phyloP scores from a whole-genome alignment of 306 rosid genomes.

The Quercus wislizeni region DNA sequence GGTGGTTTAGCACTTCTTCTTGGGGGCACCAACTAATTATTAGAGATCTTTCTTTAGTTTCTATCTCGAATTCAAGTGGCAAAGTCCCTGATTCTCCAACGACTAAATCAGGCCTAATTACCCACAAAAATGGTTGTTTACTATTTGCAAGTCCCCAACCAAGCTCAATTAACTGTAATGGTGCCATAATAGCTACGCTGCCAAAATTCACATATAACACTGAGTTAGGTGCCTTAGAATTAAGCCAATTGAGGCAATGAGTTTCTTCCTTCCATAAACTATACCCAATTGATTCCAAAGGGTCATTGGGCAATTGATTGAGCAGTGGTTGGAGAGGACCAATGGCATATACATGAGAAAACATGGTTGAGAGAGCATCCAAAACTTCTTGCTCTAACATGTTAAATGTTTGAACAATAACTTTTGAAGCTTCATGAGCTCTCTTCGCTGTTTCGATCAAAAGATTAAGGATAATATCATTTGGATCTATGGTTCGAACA shows the following conservation, averaged over 20 bases:
- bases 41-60: conserved; percentile 1
- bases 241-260: conserved; percentile 12
- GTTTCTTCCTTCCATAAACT: conserved; percentile 11
- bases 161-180: too few relatives aligned
- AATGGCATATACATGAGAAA: background rate
- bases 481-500: too few relatives aligned
- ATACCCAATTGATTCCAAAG: background rate
- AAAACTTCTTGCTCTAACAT: too few relatives aligned
- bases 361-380: too few relatives aligned
- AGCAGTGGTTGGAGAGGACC: conserved; percentile 4
- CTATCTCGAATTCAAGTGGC: background rate
- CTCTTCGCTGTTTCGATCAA: too few relatives aligned
- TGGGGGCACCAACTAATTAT: conserved; percentile 18
- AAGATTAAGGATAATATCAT: too few relatives aligned
- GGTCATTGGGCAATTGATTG: background rate
- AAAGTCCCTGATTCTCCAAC: background rate
- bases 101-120: conserved; percentile 10
- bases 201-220: background rate
- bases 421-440: too few relatives aligned
- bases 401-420: too few relatives aligned
- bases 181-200: too few relatives aligned
- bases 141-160: background rate
- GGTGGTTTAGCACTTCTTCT: background rate
- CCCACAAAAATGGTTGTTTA: conserved; percentile 7
- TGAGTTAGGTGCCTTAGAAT: background rate